Evolutionary conservation across 1,139 yeast genomes (phyloP), one percentile per base, ranked within the genome.

Genomic region (Pichia norvegensis): DNA sequence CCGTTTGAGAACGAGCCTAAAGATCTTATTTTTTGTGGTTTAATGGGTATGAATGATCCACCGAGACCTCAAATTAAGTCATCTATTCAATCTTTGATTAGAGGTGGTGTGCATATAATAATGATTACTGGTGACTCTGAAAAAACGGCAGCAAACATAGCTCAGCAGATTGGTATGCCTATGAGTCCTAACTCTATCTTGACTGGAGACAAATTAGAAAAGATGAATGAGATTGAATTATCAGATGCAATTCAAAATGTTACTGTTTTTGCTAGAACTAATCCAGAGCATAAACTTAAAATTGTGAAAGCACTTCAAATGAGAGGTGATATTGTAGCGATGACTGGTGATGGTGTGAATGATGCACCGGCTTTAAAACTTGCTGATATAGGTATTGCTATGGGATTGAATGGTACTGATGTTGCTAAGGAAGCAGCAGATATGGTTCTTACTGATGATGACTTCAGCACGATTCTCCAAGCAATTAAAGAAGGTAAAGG

Each of bases 281-380:
- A 97, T 1, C 98, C 98, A 1, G 95, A 90, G 62, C 96, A 92
- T 68, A 92, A 92, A 64, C 85, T 92, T 50, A 74, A 85, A 45
- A 92, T 92, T 65, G 95, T 92, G 29, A 78, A 85, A 59, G 97
- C 97, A 1, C 73, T 92, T 56, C 97, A 92, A 65, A 75, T 80
- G 60, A 77, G 95, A 58, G 97, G 97, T 41, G 96, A 92, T 64
- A 82, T 90, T 52, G 98, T 92, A 42, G 98, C 97, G 37, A 92
- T 92, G 98, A 92, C 97, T 11, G 98, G 98, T 55, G 98, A 92
- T 66, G 98, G 98, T 67, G 98, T 92, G 25, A 92, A 92, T 63
- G 98, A 92, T 67, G 97, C 98, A 0, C 98, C 98, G n/a, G 97
- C 98, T 5, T 75, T 92, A 58, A 92, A 92, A 64, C 73, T 90